Conservation (phyloP, 2,329 filamentous ascomycete genomes). For the Scedosporium boydii region DNA sequence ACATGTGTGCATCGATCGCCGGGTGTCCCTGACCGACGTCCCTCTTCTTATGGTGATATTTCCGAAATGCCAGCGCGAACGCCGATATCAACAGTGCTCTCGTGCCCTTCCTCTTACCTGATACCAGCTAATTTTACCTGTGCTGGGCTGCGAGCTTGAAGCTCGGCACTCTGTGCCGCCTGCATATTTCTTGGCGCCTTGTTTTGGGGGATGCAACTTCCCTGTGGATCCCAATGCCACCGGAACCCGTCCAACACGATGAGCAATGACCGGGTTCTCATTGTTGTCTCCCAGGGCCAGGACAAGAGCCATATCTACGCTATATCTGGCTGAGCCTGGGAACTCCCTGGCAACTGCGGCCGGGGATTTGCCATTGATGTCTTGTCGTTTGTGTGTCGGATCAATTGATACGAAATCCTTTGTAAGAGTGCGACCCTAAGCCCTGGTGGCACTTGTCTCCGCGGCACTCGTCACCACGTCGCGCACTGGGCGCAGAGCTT, state of each 20-base stretch:
- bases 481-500: not conserved
- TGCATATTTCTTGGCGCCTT: constrained; percentile 4
- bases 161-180: constrained; percentile 7
- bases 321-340: not conserved
- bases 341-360: not conserved
- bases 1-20: not conserved
- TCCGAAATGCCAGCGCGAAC: not conserved
- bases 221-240: not conserved
- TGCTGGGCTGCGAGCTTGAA: not conserved
- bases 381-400: too few relatives aligned
- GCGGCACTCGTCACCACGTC: not conserved
- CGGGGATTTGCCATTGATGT: not conserved
- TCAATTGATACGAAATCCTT: too few relatives aligned
- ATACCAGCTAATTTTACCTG: too few relatives aligned
- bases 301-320: not conserved
- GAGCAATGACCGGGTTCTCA: too few relatives aligned
- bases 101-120: too few relatives aligned
- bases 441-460: not conserved
- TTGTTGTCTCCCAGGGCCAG: too few relatives aligned
- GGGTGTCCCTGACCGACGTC: not conserved
- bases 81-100: not conserved
- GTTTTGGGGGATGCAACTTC: constrained; percentile 1
- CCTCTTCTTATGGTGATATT: not conserved
- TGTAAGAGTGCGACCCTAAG: not conserved
- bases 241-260: not conserved